A percentile compares a stretch with the other conserved stretches of the same genome.
These are phyloP conservation scores for Gloeopeniophorella convolvens DNA, from an alignment of 768 basidiomycete species.

Conservation along the genomic window DNA sequence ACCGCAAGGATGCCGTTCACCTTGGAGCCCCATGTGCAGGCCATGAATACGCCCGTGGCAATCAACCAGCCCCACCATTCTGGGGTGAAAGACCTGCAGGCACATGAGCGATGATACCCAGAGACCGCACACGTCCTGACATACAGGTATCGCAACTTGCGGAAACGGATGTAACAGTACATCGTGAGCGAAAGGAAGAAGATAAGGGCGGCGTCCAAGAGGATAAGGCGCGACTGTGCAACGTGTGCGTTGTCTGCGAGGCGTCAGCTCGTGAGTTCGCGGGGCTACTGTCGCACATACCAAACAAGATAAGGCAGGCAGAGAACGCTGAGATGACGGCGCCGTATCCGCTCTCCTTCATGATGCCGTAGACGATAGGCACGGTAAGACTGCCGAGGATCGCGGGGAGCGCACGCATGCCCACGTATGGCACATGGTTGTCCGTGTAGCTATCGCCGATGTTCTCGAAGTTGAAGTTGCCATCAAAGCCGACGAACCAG, in stretches of 20 bases:
- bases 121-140: conserved; percentile 23
- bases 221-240: conserved; percentile 92
- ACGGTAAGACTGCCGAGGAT: conserved; percentile 86
- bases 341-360: conserved; percentile 97
- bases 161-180: conserved; percentile 89
- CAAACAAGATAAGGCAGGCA: conserved; percentile 78
- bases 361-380: conserved; percentile 89
- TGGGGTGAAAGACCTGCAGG: conserved; percentile 68
- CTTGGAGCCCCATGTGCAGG: conserved; percentile 95
- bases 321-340: conserved; percentile 88
- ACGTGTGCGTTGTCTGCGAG: conserved; percentile 88
- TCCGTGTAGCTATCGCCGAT: conserved; percentile 91
- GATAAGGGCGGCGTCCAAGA: conserved; percentile 88
- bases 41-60: conserved; percentile 88
- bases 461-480: conserved; percentile 87
- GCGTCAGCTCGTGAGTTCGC: not conserved
- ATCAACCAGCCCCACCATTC: conserved; percentile 96
- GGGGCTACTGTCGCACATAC: conserved; percentile 41
- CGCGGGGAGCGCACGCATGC: conserved; percentile 89
- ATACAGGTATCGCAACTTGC: conserved; percentile 85
- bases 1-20: conserved; percentile 96
- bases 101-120: conserved; percentile 9
- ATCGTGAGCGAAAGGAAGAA: conserved; percentile 96
- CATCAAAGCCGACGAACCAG: conserved; percentile 96
- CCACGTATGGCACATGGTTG: conserved; percentile 87